A percentile compares a stretch with the other conserved stretches of the same genome.
Conservation (phyloP, 768 basidiomycete genomes). For the Dentipellis fragilis region DNA sequence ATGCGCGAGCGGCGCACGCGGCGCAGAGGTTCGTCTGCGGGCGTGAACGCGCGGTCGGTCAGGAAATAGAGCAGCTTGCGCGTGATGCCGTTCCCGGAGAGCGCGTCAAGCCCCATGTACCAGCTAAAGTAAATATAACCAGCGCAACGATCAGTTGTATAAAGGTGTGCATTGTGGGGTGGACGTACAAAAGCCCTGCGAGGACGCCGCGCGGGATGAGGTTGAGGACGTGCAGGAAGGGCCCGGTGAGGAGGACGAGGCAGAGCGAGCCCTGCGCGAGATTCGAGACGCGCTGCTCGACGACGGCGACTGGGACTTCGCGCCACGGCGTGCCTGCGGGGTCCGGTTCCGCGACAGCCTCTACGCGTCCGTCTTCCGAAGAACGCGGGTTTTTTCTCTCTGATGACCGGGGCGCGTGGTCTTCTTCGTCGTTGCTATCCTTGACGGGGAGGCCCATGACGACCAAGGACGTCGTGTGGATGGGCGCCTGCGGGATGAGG, state of each 20-base stretch:
- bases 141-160: not conserved
- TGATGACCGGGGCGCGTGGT: slow-evolving; percentile 1
- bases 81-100: slow-evolving; percentile 76
- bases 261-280: slow-evolving; percentile 74
- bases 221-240: slow-evolving; percentile 70
- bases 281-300: slow-evolving; percentile 92
- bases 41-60: slow-evolving; percentile 55
- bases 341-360: slow-evolving; percentile 15
- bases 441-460: slow-evolving; percentile 44
- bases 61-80: slow-evolving; percentile 72
- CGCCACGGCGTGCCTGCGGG: slow-evolving; percentile 16
- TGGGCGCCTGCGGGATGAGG: slow-evolving; percentile 79
- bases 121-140: slow-evolving; percentile 38
- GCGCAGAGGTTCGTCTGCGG: slow-evolving; percentile 58
- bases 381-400: not conserved
- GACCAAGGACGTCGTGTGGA: slow-evolving; percentile 80
- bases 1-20: slow-evolving; percentile 69
- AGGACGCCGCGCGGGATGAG: slow-evolving; percentile 78
- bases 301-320: slow-evolving; percentile 62
- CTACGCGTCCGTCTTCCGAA: not conserved
- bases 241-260: slow-evolving; percentile 71
- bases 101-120: slow-evolving; percentile 86
- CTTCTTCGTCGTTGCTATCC: slow-evolving; percentile 27
- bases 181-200: slow-evolving; percentile 74
- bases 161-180: too few relatives aligned